phyloP scores from a whole-genome alignment of 2,329 filamentous ascomycete species.

The Alternaria postmessia region DNA sequence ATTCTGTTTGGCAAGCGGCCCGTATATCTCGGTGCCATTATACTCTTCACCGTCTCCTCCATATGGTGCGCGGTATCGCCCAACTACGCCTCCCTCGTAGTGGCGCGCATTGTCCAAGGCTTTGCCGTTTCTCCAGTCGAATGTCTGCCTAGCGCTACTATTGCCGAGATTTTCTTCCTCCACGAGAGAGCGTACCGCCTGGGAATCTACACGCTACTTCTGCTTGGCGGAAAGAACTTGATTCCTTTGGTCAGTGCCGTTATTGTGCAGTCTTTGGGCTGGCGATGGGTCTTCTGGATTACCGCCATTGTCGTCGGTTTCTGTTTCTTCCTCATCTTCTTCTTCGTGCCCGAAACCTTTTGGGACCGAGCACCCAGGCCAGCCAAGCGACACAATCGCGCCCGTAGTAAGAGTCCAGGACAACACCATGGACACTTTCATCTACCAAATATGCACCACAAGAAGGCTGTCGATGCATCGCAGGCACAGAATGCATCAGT shows the following conservation, averaged over 20 bases:
- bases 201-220: slow-evolving; percentile 88
- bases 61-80: slow-evolving; percentile 89
- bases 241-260: slow-evolving; percentile 86
- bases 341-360: slow-evolving; percentile 94
- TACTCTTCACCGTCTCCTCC: slow-evolving; percentile 78
- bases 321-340: slow-evolving; percentile 75
- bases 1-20: slow-evolving; percentile 91
- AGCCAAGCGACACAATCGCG: slow-evolving; percentile 47
- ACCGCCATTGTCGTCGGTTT: slow-evolving; percentile 81
- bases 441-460: slow-evolving; percentile 30
- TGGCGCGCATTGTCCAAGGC: slow-evolving; percentile 87
- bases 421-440: slow-evolving; percentile 39
- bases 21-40: slow-evolving; percentile 80
- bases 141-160: slow-evolving; percentile 89
- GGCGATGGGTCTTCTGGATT: slow-evolving; percentile 94
- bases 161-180: slow-evolving; percentile 95
- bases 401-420: slow-evolving; percentile 37
- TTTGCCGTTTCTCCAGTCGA: slow-evolving; percentile 89
- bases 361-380: slow-evolving; percentile 83
- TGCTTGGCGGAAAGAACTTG: slow-evolving; percentile 91
- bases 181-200: slow-evolving; percentile 93
- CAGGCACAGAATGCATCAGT: slow-evolving; percentile 8
- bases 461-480: slow-evolving; percentile 22
- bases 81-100: slow-evolving; percentile 78
- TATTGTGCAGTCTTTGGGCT: slow-evolving; percentile 78